Base-by-base conservation (phyloP, 2,329 filamentous ascomycete species). In the Nigrograna mackinnonii region DNA sequence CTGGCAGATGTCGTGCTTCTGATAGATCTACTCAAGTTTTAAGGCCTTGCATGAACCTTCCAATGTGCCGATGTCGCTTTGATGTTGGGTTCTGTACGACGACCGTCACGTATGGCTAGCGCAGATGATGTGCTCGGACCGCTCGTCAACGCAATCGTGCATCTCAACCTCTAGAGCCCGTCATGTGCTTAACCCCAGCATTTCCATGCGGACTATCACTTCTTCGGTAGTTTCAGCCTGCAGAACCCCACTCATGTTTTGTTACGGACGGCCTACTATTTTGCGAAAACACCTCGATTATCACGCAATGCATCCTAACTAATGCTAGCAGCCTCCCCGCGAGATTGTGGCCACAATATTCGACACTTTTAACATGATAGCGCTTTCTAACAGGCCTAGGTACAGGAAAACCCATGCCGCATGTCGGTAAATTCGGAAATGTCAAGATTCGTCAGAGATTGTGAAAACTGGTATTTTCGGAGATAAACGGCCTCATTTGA, bases 101-200 rank as follows among this genome's bases (percentile, higher is more conserved):
- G 14, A 28, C 14, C 14, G n/a, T n/a, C 24, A 28, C n/a, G 9
- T 28, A 28, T 28, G 24, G 31, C 24, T 50, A 50, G 51, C 46
- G 54, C 46, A 37, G 48, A 62, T 60, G 57, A 50, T 58, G 58
- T 64, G 58, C 56, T 63, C 45, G 35, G 37, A 39, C 41, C 47
- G 22, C 20, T 37, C 43, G 49, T 54, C 49, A 47, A 58, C 60
- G 60, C 58, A 51, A 64, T 63, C 34, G 37, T 36, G 22, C 24
- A 43, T 32, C 39, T 21, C 33, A 32, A 13, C 36, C 43, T 53
- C 36, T 37, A 40, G 26, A 40, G 35, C 41, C 42, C 20, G 20
- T 16, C 41, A 31, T 18, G 9, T 36, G 35, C 31, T 33, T 33
- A 35, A 43, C 41, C 41, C 22, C 17, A 35, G 34, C 28, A 13